Evolutionary conservation across 805 yeast genomes (phyloP).

Genomic region (Suhomyces emberorum): DNA sequence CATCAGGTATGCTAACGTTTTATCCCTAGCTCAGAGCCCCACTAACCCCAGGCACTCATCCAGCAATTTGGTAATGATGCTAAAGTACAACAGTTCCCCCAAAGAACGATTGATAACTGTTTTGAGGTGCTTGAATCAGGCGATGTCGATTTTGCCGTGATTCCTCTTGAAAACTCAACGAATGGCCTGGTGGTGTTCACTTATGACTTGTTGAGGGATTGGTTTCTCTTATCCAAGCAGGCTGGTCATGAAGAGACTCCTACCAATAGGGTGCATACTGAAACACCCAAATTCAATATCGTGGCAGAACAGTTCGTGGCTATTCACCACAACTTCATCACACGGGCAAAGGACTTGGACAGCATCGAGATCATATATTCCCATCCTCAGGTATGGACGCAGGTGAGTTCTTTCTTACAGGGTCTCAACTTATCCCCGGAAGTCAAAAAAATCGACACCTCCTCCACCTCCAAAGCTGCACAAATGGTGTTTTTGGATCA

Average conservation of each 20-base stretch:
- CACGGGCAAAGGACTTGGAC: conserved; percentile 41
- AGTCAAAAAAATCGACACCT: conserved; percentile 58
- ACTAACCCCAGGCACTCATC: conserved; percentile 35
- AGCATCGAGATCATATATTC: conserved; percentile 65
- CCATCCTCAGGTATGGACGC: conserved; percentile 99
- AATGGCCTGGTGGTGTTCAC: conserved; percentile 91
- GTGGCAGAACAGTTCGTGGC: conserved; percentile 79
- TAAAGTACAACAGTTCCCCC: conserved; percentile 29
- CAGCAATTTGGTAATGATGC: conserved; percentile 49
- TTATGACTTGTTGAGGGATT: conserved; percentile 74
- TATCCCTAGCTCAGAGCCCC: not conserved
- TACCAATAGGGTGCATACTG: too few relatives aligned
- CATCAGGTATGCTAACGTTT: conserved; percentile 57
- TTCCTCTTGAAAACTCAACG: conserved; percentile 92
- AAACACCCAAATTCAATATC: conserved; percentile 41
- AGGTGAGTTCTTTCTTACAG: conserved; percentile 58
- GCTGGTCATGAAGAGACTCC: too few relatives aligned
- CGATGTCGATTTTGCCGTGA: conserved; percentile 63
- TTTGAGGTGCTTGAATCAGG: conserved; percentile 48
- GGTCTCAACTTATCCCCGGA: conserved; percentile 23
- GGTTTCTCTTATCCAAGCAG: conserved; percentile 34
- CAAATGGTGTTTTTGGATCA: conserved; percentile 46
- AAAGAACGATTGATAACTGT: conserved; percentile 54
- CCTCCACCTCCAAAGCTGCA: conserved; percentile 86
- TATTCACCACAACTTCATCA: conserved; percentile 72